Percentiles rank a stretch among this genome's conserved stretches.
Conservation (phyloP, 352 stramenopile species). For the Globisporangium polare region DNA sequence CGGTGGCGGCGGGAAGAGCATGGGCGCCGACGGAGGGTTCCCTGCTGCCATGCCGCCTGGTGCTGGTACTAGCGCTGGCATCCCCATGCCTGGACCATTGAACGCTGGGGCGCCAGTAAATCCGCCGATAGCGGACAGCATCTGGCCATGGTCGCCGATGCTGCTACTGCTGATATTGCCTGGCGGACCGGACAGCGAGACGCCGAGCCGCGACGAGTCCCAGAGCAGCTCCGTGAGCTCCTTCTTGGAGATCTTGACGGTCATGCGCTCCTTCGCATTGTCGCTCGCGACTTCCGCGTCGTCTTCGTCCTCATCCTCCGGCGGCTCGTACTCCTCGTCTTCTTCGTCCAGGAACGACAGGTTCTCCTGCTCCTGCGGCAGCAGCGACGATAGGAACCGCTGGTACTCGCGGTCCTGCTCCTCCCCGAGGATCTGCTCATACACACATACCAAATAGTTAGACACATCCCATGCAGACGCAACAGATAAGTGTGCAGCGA, state of each 20-base stretch:
- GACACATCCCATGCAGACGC: constrained; percentile 11
- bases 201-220: constrained; percentile 70
- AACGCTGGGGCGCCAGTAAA: background rate
- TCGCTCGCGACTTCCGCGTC: constrained; percentile 46
- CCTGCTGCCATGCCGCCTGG: background rate
- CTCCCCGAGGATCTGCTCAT: constrained; percentile 15
- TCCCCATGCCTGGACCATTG: background rate
- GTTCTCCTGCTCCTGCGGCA: constrained; percentile 69
- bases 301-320: constrained; percentile 70
- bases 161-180: background rate
- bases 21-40: background rate
- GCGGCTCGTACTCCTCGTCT: constrained; percentile 77
- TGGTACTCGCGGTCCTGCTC: constrained; percentile 73
- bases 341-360: constrained; percentile 84
- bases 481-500: background rate
- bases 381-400: constrained; percentile 72
- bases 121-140: background rate
- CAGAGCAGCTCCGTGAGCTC: constrained; percentile 78
- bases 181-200: constrained; percentile 20
- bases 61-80: background rate
- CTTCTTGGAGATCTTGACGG: constrained; percentile 67
- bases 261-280: constrained; percentile 20
- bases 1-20: background rate
- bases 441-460: background rate
- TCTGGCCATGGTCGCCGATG: background rate